Conservation (phyloP, 2,329 filamentous ascomycete genomes). For the Bipolaris bicolor region DNA sequence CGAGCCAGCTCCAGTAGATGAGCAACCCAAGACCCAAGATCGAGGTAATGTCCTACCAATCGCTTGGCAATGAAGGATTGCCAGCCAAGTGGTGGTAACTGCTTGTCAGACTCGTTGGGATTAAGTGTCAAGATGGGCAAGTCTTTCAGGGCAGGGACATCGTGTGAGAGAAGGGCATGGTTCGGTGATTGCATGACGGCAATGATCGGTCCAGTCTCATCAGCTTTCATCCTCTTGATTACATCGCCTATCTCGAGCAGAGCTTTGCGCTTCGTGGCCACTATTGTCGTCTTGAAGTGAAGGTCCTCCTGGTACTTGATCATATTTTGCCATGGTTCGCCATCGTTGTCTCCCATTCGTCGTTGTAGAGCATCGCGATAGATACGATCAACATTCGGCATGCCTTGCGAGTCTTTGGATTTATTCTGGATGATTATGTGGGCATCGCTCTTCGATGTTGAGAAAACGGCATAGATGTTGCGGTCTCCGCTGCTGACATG, state of each 20-base stretch:
- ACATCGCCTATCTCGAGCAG: conserved; percentile 86
- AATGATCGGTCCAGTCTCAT: conserved; percentile 79
- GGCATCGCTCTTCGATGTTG: conserved; percentile 77
- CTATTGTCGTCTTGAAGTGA: conserved; percentile 83
- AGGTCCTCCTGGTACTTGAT: conserved; percentile 88
- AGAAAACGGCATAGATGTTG: conserved; percentile 93
- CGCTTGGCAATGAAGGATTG: conserved; percentile 86
- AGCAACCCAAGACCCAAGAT: conserved; percentile 88
- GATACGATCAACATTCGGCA: conserved; percentile 89
- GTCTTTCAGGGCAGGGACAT: conserved; percentile 81
- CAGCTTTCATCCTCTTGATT: conserved; percentile 87
- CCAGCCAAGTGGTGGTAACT: conserved; percentile 91
- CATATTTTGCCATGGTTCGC: conserved; percentile 76
- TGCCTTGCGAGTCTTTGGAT: conserved; percentile 77
- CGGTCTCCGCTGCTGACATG: conserved; percentile 90
- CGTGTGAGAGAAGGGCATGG: conserved; percentile 77
- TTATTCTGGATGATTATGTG: conserved; percentile 89
- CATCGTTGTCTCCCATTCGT: conserved; percentile 69
- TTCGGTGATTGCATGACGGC: conserved; percentile 92
- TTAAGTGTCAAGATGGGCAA: conserved; percentile 83
- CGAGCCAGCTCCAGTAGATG: conserved; percentile 86
- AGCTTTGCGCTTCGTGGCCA: conserved; percentile 88
- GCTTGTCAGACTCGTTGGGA: conserved; percentile 82
- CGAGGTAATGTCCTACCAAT: conserved; percentile 86
- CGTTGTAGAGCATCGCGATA: conserved; percentile 78